Conservation (phyloP, 345 rosid genomes). For the Eucalyptus tenuipes region DNA sequence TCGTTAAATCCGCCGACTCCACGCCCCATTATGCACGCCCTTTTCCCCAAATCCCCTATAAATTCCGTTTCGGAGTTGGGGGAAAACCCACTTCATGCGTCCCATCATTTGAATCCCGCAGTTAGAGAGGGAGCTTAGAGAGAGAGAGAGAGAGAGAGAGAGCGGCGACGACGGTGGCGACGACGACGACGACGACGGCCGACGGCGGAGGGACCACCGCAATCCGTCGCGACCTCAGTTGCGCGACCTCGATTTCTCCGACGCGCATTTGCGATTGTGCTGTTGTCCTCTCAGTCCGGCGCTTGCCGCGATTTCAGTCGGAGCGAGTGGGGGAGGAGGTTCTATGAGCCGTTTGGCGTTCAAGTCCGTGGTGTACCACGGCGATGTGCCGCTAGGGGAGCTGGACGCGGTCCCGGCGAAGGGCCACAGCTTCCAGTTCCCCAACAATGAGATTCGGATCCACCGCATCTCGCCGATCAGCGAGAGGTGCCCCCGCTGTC, state of each 20-base stretch:
- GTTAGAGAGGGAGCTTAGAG: not conserved
- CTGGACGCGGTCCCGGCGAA: slow-evolving; percentile 49
- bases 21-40: not conserved
- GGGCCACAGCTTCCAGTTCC: slow-evolving; percentile 58
- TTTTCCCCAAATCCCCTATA: not conserved
- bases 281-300: not conserved
- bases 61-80: not conserved
- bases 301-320: not conserved
- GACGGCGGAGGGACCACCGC: not conserved
- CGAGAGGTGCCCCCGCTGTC: slow-evolving; percentile 93
- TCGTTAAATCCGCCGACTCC: not conserved
- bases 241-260: not conserved
- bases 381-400: slow-evolving; percentile 72
- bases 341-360: slow-evolving; percentile 75
- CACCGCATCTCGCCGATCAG: slow-evolving; percentile 57
- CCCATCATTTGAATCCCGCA: not conserved
- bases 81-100: not conserved
- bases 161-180: not conserved
- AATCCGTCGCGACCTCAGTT: not conserved
- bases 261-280: not conserved
- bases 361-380: slow-evolving; percentile 71
- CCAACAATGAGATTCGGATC: slow-evolving; percentile 87
- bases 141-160: not conserved
- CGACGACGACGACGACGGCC: not conserved
- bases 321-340: not conserved